Conservation (phyloP, 2,329 filamentous ascomycete species). For the Clarireedia monteithiana region DNA sequence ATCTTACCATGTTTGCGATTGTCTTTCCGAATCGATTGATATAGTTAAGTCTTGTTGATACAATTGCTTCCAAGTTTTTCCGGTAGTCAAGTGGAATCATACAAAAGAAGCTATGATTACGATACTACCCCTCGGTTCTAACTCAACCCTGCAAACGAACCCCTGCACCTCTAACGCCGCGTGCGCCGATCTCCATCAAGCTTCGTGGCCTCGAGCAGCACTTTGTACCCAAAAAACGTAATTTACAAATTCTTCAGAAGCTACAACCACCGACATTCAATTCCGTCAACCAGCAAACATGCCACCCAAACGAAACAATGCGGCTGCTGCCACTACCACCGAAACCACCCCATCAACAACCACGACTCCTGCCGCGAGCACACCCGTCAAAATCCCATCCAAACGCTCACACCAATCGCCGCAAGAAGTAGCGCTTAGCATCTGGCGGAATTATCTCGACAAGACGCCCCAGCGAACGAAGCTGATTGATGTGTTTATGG, state of each 20-base stretch:
- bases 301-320: conserved; percentile 42
- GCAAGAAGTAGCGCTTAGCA: conserved; percentile 53
- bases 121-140: conserved; percentile 5
- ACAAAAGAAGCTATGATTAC: neutral
- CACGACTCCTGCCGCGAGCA: conserved; percentile 23
- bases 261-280: conserved; percentile 4
- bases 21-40: neutral
- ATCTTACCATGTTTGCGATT: conserved; percentile 22
- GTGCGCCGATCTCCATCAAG: conserved; percentile 10
- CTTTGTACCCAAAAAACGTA: neutral
- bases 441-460: conserved; percentile 72
- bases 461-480: conserved; percentile 85
- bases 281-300: conserved; percentile 27
- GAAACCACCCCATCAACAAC: conserved; percentile 10
- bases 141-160: neutral
- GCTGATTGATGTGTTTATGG: conserved; percentile 86
- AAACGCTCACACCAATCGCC: conserved; percentile 21
- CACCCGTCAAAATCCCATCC: conserved; percentile 20
- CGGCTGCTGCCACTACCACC: conserved; percentile 21
- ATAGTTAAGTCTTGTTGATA: neutral
- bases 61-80: too few species aligned
- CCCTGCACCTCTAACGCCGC: conserved; percentile 1
- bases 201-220: conserved; percentile 8
- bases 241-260: neutral
- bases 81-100: too few species aligned